Evolutionary conservation across 2,329 filamentous ascomycete species (phyloP), one percentile per base, ranked within the genome.

Genomic region (Ophiostoma fasciatum): DNA sequence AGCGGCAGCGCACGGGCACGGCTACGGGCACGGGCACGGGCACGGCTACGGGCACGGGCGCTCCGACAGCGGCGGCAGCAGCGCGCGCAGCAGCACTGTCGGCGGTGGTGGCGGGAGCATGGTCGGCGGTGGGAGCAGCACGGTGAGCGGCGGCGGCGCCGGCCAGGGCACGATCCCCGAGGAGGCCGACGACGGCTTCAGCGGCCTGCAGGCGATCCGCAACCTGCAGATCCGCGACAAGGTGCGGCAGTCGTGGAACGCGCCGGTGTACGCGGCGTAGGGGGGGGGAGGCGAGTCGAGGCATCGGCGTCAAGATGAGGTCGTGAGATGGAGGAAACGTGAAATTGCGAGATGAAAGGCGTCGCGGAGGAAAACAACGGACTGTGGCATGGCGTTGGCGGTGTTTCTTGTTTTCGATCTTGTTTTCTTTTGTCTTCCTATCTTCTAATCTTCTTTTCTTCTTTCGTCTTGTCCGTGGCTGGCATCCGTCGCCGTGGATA

Each of bases 231-330:
- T 47, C 34, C 50, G 47, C 36, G 46, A 49, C 42, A 55, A 59
- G 48, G 52, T 51, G 32, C 57, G 58, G 33, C 41, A 34, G 43
- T 50, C 51, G 20, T 61, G 59, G 58, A 56, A 61, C 42, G 48
- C 55, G 28, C 53, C 56, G 26, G 50, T 58, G 21, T 61, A 59
- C 49, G 50, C 56, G 46, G 56, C 35, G 10, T 35, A 15, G 20
- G 21, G 23, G 6, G n/a, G 19, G 13, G 20, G 11, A 19, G 30
- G 30, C 11, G 20, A n/a, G 19, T n/a, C 18, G 8, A 14, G 4
- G 10, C 4, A 15, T 8, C 7, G 4, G 13, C 2, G 5, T 30
- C 6, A 4, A 6, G 4, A n/a, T 12, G 28, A 8, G 17, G 28
- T 12, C 18, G 26, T n/a, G n/a, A n/a, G n/a, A n/a, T n/a, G 25